Percentiles rank a stretch among this genome's conserved stretches.
Evolutionary conservation across 306 rosid species (phyloP).

Genomic region (Sophora flavescens): DNA sequence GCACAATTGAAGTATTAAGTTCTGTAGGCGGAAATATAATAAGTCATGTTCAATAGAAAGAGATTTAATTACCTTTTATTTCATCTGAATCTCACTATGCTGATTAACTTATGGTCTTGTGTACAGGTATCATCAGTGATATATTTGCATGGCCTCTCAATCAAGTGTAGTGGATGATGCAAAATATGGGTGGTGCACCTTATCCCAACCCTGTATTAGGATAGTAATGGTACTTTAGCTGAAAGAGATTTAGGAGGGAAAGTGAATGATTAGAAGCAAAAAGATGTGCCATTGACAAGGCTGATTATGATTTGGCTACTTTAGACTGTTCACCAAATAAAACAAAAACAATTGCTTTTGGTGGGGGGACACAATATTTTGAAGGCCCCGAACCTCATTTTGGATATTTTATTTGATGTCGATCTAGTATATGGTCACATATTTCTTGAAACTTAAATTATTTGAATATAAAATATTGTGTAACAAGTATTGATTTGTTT

Average conservation of each 20-base stretch:
- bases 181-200: too few relatives aligned
- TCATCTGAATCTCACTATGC: background rate
- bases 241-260: background rate
- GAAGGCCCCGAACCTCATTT: too few relatives aligned
- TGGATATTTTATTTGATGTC: too few relatives aligned
- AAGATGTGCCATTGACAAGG: background rate
- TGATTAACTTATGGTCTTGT: too few relatives aligned
- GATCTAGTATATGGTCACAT: too few relatives aligned
- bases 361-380: background rate
- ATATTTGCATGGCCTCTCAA: background rate
- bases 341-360: background rate
- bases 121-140: background rate
- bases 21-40: background rate
- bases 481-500: too few relatives aligned
- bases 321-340: background rate
- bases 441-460: too few relatives aligned
- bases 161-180: too few relatives aligned
- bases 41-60: background rate
- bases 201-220: too few relatives aligned
- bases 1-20: background rate
- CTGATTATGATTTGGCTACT: background rate
- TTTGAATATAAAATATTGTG: background rate
- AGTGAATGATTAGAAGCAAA: slow-evolving; percentile 16
- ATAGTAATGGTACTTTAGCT: background rate
- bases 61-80: background rate